Evolutionary conservation across 345 rosid genomes (phyloP), one percentile per base, ranked within the genome.

Genomic region (Nephelium lappaceum): DNA sequence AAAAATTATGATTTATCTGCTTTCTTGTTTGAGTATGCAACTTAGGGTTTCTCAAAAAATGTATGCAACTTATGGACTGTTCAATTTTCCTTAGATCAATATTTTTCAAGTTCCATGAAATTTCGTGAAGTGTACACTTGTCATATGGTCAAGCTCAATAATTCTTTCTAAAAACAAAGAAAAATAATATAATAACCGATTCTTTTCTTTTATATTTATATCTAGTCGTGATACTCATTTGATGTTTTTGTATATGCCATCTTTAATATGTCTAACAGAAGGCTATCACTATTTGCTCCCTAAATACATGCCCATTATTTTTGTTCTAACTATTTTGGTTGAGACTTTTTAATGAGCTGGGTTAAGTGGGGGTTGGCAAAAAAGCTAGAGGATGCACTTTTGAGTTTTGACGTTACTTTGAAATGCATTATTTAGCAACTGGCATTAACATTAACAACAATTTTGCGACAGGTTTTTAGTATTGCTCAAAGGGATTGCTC

Each of bases 401-500:
- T n/a, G n/a, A n/a, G n/a, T n/a, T n/a, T n/a, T 72, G 36, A 25
- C 79, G 43, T 78, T 73, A 71, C 61, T 47, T 49, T 11, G 53
- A 36, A 58, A 45, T 65, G 23, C 63, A 57, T 58, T 63, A 60
- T 5, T 62, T 45, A 15, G 65, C 24, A 8, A 64, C 27, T 16
- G 14, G 36, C 14, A 53, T 71, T 27, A 49, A 69, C 55, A 47
- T 70, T 73, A 49, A 47, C 3, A 41, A 67, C 14, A 75, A 71
- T 55, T 70, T 23, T 84, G 77, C 77, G 8, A 71, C 94, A 95
- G 99, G 96, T 89, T 74, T 95, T 95, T 80, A 90, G 98, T 67
- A 81, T 70, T 83, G 97, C 97, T 69, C 99, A 95, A 83, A 92
- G 84, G 88, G 97, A 95, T 82, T 92, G 99, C 42, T 31, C 36